Evolutionary conservation across 148 eudicot species (phyloP), one percentile per base, ranked within the genome.

Genomic region (Chenopodium berlandieri): DNA sequence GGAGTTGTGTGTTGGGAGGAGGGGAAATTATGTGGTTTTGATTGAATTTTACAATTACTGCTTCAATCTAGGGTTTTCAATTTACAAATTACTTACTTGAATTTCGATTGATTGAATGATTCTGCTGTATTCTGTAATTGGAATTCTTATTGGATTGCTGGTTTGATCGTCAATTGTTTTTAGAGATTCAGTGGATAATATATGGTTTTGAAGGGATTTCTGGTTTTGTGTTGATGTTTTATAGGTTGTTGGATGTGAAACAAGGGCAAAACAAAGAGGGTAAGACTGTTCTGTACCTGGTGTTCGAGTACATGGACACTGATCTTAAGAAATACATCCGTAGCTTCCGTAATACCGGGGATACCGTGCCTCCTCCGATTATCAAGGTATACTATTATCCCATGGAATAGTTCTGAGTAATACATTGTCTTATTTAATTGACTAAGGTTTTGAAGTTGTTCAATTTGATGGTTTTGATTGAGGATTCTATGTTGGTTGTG

Each of bases 301-400:
- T 96, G 46, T 96, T 96, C 68, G 99, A 96, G 88, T 96, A 93
- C 84, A 94, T 96, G 99, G 99, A 96, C 52, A 94, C 97, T 56
- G 99, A 96, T 75, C 86, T 96, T 79, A 94, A 94, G 90, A 96
- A 96, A 70, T 96, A 84, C 84, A 96, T 96, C 62, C 91, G 97
- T 76, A 86, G 83, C 67, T 92, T 90, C 64, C 97, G 97, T 54
- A 90, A 85, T 67, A 83, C 86, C 4, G 95, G 91, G 3, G 91
- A 89, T 73, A 44, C 73, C 71, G 85, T 94, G 63, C 99, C 94
- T 47, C 56, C 93, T 71, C 83, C 83, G 19, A 86, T 78, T 9
- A 84, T 94, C 79, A 96, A 96, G 97, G 98, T 91, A 84, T 5
- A 16, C 4, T 40, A 40, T 40, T 40, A 40, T 13, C 47, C 64